These are phyloP conservation scores for Tolypocladium pustulatum DNA, from an alignment of 2,329 filamentous ascomycete species.

Conservation along the genomic window DNA sequence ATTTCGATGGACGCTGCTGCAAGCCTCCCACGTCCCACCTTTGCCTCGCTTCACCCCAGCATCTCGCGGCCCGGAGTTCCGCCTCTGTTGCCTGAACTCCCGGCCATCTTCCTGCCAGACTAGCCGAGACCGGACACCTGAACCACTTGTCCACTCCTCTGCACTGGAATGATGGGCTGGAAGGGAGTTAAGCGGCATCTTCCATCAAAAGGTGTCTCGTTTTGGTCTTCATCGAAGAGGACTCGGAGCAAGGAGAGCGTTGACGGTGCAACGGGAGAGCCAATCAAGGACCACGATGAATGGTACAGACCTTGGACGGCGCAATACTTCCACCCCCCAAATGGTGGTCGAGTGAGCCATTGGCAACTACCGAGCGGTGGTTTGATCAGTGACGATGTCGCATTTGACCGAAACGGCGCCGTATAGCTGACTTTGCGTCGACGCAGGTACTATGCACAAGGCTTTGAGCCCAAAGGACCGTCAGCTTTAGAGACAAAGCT, in stretches of 20 bases:
- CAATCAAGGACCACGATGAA: slow-evolving; percentile 10
- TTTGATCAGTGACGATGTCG: background rate
- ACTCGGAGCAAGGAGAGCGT: slow-evolving; percentile 13
- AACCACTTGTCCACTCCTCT: background rate
- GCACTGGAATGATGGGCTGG: slow-evolving; percentile 23
- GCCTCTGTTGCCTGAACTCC: background rate
- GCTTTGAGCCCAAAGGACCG: slow-evolving; percentile 15
- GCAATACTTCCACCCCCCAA: background rate
- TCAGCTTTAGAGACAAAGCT: slow-evolving; percentile 27
- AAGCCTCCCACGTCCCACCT: background rate
- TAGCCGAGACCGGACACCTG: background rate
- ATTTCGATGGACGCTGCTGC: background rate
- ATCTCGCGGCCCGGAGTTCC: background rate
- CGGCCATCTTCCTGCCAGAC: background rate
- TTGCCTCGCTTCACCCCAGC: background rate
- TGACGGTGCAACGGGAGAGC: slow-evolving; percentile 6
- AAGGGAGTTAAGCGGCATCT: slow-evolving; percentile 24
- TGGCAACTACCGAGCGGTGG: background rate
- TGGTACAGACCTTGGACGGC: slow-evolving; percentile 14
- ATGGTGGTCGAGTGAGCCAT: background rate
- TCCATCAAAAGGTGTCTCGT: slow-evolving; percentile 20
- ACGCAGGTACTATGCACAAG: slow-evolving; percentile 21
- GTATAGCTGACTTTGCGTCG: background rate
- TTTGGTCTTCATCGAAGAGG: slow-evolving; percentile 20
- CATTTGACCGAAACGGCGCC: background rate